Conservation (phyloP, 495 filamentous ascomycete species). For the Cetradonia linearis region DNA sequence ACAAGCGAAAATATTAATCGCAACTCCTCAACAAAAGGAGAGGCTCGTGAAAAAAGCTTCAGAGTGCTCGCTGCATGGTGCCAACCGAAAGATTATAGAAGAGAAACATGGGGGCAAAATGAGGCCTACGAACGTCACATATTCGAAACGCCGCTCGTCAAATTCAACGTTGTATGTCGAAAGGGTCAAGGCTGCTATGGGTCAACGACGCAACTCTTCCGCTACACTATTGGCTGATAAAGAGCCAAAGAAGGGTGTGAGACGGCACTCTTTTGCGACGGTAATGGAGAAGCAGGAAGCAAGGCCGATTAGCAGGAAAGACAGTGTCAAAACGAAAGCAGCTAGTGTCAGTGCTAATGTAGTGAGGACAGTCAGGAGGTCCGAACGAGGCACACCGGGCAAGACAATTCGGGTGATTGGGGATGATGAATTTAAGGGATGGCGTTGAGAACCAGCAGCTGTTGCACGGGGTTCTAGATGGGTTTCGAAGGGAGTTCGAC, state of each 20-base stretch:
- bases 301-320: neutral
- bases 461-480: neutral
- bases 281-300: neutral
- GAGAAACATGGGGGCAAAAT: constrained; percentile 19
- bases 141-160: constrained; percentile 20
- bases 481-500: no score
- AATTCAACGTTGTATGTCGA: constrained; percentile 11
- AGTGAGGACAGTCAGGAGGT: constrained; percentile 20
- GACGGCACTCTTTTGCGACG: neutral
- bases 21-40: constrained; percentile 7
- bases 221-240: neutral
- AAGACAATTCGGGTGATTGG: constrained; percentile 23
- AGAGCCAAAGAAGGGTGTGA: neutral
- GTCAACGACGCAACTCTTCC: neutral
- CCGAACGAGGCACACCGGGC: constrained; percentile 11
- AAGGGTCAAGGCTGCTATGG: neutral
- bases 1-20: neutral
- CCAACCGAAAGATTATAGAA: constrained; percentile 1
- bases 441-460: constrained; percentile 4
- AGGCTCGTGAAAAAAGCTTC: constrained; percentile 17
- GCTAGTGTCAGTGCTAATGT: constrained; percentile 24
- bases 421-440: constrained; percentile 17
- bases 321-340: constrained; percentile 20
- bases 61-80: constrained; percentile 1
- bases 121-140: constrained; percentile 29